Evolutionary conservation across 2,329 filamentous ascomycete species (phyloP), one percentile per base, ranked within the genome.

Genomic region (Nigrospora oryzae): DNA sequence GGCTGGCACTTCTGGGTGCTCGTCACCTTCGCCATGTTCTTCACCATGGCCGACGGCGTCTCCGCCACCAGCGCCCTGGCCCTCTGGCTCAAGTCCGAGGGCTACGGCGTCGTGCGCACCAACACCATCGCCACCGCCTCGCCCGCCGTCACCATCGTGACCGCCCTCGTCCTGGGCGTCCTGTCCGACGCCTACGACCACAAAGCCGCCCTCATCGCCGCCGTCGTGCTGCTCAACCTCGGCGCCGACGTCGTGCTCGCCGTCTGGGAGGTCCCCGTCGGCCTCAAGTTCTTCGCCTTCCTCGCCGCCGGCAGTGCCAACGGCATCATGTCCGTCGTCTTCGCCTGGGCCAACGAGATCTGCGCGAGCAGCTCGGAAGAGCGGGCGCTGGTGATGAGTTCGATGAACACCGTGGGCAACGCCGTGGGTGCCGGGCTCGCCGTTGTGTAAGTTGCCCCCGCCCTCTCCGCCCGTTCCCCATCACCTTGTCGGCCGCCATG

Each of bases 341-440:
- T 70, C 45, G 68, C 70, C 0, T 74, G 71, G 71, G 68, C 69
- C 0, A 67, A 73, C 47, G 71, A 74, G 52, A 71, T 74, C 36
- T 73, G 70, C 53, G 62, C 60, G 31, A 68, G 65, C 8, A 68
- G 73, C 47, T 73, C 81, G 45, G 81, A 86, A 58, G 82, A 86
- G 62, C 67, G 81, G 11, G 81, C 83, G 0, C 65, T 87, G 5
- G 79, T 86, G 0, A 72, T 82, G 1, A 81, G 70, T 0, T 63
- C 69, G 13, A 85, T 86, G 79, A 86, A 86, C 49, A 74, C 83
- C 56, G 74, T 85, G 64, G 81, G 81, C 0, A 84, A 85, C 48
- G 79, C 84, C 2, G 62, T 86, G 14, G 34, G 34, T n/a, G 34
- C 34, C 16, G 14, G 34, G 11, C 34, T 36, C 14, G 14, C 34